phyloP scores from a whole-genome alignment of 2,329 filamentous ascomycete species.

The Scopulariopsis brevicaulis region DNA sequence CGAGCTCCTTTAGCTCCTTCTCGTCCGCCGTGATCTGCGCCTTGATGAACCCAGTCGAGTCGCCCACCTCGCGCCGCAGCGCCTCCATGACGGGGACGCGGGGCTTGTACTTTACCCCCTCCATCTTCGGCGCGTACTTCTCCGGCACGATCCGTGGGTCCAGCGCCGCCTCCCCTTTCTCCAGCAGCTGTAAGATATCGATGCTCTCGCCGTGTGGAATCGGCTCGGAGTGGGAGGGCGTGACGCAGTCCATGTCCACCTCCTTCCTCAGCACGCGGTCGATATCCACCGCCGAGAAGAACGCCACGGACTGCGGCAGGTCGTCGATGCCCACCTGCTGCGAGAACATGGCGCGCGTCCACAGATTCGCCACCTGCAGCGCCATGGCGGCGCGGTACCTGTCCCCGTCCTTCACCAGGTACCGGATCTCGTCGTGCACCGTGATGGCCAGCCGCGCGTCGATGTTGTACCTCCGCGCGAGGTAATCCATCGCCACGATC shows the following conservation, averaged over 20 bases:
- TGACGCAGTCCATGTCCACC: slow-evolving; percentile 95
- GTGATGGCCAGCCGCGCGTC: slow-evolving; percentile 80
- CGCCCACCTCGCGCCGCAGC: slow-evolving; percentile 36
- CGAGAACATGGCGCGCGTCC: slow-evolving; percentile 95
- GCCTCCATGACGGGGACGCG: slow-evolving; percentile 71
- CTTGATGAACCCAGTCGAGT: slow-evolving; percentile 55
- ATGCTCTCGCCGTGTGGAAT: slow-evolving; percentile 81
- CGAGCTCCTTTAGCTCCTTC: slow-evolving; percentile 59
- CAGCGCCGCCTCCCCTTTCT: slow-evolving; percentile 60
- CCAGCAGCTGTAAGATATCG: slow-evolving; percentile 69
- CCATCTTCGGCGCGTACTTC: slow-evolving; percentile 39
- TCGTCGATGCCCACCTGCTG: slow-evolving; percentile 96
- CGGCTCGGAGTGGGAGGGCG: slow-evolving; percentile 67
- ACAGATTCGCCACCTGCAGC: slow-evolving; percentile 84
- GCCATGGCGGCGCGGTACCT: slow-evolving; percentile 87
- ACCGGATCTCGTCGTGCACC: slow-evolving; percentile 95
- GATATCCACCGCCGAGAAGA: slow-evolving; percentile 91
- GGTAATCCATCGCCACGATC: slow-evolving; percentile 89
- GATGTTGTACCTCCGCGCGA: slow-evolving; percentile 76
- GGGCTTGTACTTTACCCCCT: slow-evolving; percentile 55
- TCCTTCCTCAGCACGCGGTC: slow-evolving; percentile 95
- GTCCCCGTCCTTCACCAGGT: slow-evolving; percentile 76
- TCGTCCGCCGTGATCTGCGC: slow-evolving; percentile 75
- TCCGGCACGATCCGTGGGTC: slow-evolving; percentile 52
- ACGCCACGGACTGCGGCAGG: slow-evolving; percentile 86